Percentiles rank a stretch among this genome's conserved stretches.
These are phyloP conservation scores for Saccharomycopsis malanga DNA, from an alignment of 805 yeast genomes.

Conservation along the genomic window DNA sequence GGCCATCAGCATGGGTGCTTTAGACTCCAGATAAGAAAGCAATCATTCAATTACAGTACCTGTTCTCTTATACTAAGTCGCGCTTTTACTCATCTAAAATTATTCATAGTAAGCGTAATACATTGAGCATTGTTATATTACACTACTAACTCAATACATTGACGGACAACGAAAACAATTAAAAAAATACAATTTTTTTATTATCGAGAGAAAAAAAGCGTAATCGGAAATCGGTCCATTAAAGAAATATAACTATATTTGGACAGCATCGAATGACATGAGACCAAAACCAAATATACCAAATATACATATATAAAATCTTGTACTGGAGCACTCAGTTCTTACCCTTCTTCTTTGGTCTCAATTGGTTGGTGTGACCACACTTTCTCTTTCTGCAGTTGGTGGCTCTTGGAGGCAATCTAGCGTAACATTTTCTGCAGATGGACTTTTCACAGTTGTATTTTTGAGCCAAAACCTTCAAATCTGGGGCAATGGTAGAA, in stretches of 20 bases:
- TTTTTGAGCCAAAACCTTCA: slow-evolving; percentile 98
- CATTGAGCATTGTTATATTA: too few relatives aligned
- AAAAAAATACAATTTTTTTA: too few relatives aligned
- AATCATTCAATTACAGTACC: too few relatives aligned
- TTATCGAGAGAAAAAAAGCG: background rate
- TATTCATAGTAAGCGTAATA: too few relatives aligned
- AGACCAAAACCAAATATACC: background rate
- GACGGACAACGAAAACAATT: too few relatives aligned
- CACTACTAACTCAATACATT: too few relatives aligned
- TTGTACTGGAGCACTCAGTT: too few relatives aligned
- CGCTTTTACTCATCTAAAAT: too few relatives aligned
- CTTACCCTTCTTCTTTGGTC: slow-evolving; percentile 93
- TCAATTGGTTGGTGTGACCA: slow-evolving; percentile 99
- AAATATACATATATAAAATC: slow-evolving; percentile 5
- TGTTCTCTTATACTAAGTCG: too few relatives aligned
- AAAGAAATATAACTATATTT: background rate
- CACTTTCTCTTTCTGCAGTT: slow-evolving; percentile 99
- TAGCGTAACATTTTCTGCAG: slow-evolving; percentile 99
- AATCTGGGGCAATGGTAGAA: slow-evolving; percentile 93
- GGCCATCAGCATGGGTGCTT: too few relatives aligned
- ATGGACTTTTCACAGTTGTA: slow-evolving; percentile 99
- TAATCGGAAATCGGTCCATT: background rate
- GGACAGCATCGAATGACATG: background rate
- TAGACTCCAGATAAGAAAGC: too few relatives aligned
- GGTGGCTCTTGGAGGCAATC: slow-evolving; percentile 99